Percentiles rank a stretch among this genome's conserved stretches.
phyloP scores from a whole-genome alignment of 345 rosid species.

The Excoecaria agallocha region DNA sequence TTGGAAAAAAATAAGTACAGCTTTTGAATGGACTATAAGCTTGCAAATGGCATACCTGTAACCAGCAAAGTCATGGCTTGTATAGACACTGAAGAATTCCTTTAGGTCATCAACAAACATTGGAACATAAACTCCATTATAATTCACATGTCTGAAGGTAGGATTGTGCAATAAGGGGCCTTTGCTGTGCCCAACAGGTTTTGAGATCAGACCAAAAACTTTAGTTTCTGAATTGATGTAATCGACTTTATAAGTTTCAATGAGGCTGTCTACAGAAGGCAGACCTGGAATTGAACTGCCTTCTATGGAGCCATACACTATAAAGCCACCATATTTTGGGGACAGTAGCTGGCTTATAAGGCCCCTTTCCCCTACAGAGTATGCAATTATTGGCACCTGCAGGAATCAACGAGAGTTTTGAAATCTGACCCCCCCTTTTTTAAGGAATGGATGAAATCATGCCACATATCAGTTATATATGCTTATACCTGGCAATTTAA shows the following conservation, averaged over 20 bases:
- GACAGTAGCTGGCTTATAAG: constrained; percentile 54
- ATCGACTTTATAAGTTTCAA: constrained; percentile 36
- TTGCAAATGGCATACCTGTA: constrained; percentile 40
- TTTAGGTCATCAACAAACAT: constrained; percentile 59
- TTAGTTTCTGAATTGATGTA: constrained; percentile 37
- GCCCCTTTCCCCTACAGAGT: constrained; percentile 57
- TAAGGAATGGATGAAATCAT: too few relatives aligned
- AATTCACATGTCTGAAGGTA: constrained; percentile 43
- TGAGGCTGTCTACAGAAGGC: constrained; percentile 43
- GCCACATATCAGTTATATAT: neutral
- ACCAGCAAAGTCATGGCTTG: constrained; percentile 48
- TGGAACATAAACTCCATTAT: constrained; percentile 56
- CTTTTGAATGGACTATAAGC: neutral
- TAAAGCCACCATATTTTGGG: constrained; percentile 47
- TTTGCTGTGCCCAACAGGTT: constrained; percentile 65
- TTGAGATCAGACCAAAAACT: constrained; percentile 57
- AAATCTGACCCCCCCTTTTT: too few relatives aligned
- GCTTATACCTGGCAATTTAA: constrained; percentile 37
- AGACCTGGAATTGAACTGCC: constrained; percentile 43
- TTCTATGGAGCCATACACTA: constrained; percentile 52
- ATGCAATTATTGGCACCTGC: constrained; percentile 51
- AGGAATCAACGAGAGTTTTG: neutral
- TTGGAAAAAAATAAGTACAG: neutral
- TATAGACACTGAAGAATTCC: constrained; percentile 46
- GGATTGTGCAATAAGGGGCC: constrained; percentile 66